These are phyloP conservation scores for Amylostereum areolatum DNA, from an alignment of 1,284 basidiomycete species.

Conservation along the genomic window DNA sequence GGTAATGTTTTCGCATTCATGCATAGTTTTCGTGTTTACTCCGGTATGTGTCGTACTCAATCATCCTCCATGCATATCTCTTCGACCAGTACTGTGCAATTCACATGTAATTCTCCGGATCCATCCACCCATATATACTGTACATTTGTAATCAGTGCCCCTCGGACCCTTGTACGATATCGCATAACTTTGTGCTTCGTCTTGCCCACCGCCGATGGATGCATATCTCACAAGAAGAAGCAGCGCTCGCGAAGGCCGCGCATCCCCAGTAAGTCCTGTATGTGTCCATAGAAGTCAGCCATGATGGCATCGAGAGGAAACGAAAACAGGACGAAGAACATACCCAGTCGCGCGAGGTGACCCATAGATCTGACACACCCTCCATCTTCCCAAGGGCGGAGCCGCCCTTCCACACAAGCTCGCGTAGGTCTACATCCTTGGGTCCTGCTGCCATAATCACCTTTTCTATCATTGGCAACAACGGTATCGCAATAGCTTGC, in stretches of 20 bases:
- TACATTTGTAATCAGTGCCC: too few species aligned
- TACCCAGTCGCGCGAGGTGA: slow-evolving; percentile 86
- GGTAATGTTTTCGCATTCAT: background rate
- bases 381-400: slow-evolving; percentile 94
- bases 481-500: slow-evolving; percentile 79
- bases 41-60: too few species aligned
- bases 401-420: slow-evolving; percentile 93
- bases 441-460: slow-evolving; percentile 89
- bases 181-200: too few species aligned
- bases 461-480: slow-evolving; percentile 76
- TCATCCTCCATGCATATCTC: too few species aligned
- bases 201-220: too few species aligned
- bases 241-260: slow-evolving; percentile 75
- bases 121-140: background rate
- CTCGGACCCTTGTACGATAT: too few species aligned
- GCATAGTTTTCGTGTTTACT: too few species aligned
- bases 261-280: slow-evolving; percentile 71
- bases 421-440: slow-evolving; percentile 86
- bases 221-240: slow-evolving; percentile 56
- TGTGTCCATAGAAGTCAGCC: slow-evolving; percentile 10
- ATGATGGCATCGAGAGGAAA: slow-evolving; percentile 4
- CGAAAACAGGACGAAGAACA: slow-evolving; percentile 4
- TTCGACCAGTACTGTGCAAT: too few species aligned
- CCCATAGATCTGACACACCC: slow-evolving; percentile 83
- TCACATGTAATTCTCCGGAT: too few species aligned